phyloP scores from a whole-genome alignment of 352 stramenopile species.

The Phytophthora multivora region DNA sequence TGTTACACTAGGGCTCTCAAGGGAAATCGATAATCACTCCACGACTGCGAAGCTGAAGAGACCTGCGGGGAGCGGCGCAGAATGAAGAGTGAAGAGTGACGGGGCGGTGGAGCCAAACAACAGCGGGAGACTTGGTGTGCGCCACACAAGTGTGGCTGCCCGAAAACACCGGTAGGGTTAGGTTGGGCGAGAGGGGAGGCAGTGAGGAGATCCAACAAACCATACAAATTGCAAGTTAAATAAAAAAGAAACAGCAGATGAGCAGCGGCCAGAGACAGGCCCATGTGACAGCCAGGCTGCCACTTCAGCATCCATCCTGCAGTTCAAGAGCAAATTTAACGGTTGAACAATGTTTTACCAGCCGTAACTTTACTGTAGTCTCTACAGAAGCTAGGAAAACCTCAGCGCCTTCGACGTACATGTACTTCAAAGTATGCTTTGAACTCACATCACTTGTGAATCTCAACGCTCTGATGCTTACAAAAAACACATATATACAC shows the following conservation, averaged over 20 bases:
- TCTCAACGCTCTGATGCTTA: too few relatives aligned
- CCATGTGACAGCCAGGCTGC: constrained; percentile 24
- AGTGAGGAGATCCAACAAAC: constrained; percentile 24
- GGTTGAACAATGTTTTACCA: too few relatives aligned
- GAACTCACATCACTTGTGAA: too few relatives aligned
- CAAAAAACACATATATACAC: too few relatives aligned
- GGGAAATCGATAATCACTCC: constrained; percentile 11
- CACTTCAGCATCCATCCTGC: constrained; percentile 1
- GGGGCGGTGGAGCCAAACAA: constrained; percentile 1
- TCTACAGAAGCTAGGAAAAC: too few relatives aligned
- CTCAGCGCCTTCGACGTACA: too few relatives aligned
- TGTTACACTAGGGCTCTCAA: neutral
- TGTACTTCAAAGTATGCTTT: too few relatives aligned
- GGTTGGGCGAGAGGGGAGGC: constrained; percentile 15
- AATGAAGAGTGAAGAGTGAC: constrained; percentile 41
- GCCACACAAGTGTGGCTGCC: constrained; percentile 11
- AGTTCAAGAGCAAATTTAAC: constrained; percentile 7
- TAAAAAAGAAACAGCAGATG: constrained; percentile 33
- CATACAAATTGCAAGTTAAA: constrained; percentile 24
- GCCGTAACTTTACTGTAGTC: too few relatives aligned
- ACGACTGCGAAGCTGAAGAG: neutral
- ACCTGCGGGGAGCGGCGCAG: constrained; percentile 17
- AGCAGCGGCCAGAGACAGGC: constrained; percentile 2
- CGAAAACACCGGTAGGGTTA: constrained; percentile 31
- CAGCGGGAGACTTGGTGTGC: constrained; percentile 17